Evolutionary conservation across 1,284 basidiomycete genomes (phyloP), one percentile per base, ranked within the genome.

Genomic region (Ustilago tritici): DNA sequence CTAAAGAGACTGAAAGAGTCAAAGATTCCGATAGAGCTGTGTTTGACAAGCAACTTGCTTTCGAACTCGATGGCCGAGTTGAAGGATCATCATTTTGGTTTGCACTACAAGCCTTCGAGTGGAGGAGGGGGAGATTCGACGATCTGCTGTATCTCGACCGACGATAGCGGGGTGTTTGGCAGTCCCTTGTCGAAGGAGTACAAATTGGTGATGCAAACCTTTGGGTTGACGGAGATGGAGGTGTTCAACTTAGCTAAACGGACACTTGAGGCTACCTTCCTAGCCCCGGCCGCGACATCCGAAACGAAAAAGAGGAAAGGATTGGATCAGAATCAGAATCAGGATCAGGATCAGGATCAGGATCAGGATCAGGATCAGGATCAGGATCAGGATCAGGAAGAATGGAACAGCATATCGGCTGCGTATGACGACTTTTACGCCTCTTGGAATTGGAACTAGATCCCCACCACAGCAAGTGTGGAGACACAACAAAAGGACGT

Each of bases 91-190:
- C 78, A 79, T 49, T 73, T 77, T 36, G 38, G 46, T 0, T 6
- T 50, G 1, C 73, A 77, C 35, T 65, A 72, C 47, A 19, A 9
- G 0, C 52, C 10, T 7, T 14, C 8, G 17, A 28, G 14, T 36
- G 32, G 10, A 36, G 31, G 15, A 34, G 46, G 10, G 3, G 19
- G 19, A n/a, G 17, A 11, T 10, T 19, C 11, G 6, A 61, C 62
- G 0, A 46, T 74, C 4, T 69, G 66, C 12, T 74, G 71, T 55
- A 69, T 80, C 38, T 65, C 69, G 14, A 80, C 79, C 0, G 79
- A 80, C 52, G 79, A 80, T 38, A 73, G 62, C 14, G 73, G 73
- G 3, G 76, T 80, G 1, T 80, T 80, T 47, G 69, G 69, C 23
- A 69, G 65, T 28, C 17, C 56, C 11, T 54, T 80, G 3, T 73